Percentiles rank a stretch among this genome's conserved stretches.
Conservation (phyloP, 305 asterid genomes). For the Caryopteris hybrid region DNA sequence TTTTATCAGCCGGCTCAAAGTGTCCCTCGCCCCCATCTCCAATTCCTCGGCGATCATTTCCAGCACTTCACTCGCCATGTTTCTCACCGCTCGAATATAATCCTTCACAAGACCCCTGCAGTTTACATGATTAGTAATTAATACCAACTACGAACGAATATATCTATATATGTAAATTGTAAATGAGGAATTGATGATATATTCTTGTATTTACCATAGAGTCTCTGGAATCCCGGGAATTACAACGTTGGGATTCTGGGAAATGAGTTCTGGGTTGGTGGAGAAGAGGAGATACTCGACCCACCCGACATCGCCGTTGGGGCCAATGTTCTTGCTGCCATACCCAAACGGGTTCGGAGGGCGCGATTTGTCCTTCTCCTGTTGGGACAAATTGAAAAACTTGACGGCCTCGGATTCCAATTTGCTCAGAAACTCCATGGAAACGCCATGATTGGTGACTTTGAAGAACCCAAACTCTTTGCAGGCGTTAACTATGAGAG, state of each 20-base stretch:
- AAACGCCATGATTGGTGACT: slow-evolving; percentile 47
- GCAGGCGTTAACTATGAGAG: slow-evolving; percentile 48
- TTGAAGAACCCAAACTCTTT: slow-evolving; percentile 60
- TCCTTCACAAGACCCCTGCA: slow-evolving; percentile 43
- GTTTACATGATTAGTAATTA: too few relatives aligned
- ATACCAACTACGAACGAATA: too few relatives aligned
- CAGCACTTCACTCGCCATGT: slow-evolving; percentile 46
- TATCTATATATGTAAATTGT: too few relatives aligned
- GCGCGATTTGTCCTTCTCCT: slow-evolving; percentile 44
- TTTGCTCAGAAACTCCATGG: slow-evolving; percentile 29
- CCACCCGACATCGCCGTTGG: slow-evolving; percentile 71
- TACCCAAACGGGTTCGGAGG: slow-evolving; percentile 63
- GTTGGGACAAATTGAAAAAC: slow-evolving; percentile 40
- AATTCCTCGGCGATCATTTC: slow-evolving; percentile 66
- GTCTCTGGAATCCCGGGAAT: slow-evolving; percentile 32
- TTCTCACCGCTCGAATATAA: slow-evolving; percentile 37
- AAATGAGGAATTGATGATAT: too few relatives aligned
- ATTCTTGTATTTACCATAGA: slow-evolving; percentile 35
- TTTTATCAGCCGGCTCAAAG: slow-evolving; percentile 37
- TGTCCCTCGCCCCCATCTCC: slow-evolving; percentile 20
- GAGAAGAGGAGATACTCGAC: slow-evolving; percentile 59
- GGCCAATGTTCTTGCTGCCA: slow-evolving; percentile 64
- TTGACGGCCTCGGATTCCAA: slow-evolving; percentile 42
- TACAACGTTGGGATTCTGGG: slow-evolving; percentile 12
- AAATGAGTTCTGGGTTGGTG: slow-evolving; percentile 27